Conservation (phyloP, 805 yeast species). For the Ogataea philodendri region DNA sequence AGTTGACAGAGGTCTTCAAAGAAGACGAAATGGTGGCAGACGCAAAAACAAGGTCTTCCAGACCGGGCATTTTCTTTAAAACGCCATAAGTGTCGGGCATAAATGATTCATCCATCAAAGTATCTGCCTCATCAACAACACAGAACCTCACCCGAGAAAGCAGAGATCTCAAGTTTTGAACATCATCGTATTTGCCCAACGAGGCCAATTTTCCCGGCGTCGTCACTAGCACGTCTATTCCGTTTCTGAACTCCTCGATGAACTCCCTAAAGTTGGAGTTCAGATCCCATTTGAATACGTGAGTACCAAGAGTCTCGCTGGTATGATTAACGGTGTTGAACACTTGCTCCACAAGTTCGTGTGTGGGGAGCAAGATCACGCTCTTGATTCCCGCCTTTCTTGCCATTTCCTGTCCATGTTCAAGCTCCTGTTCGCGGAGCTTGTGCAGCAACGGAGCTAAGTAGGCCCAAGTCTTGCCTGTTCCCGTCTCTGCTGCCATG, state of each 20-base stretch:
- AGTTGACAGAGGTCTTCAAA: conserved; percentile 60
- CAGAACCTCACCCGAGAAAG: conserved; percentile 52
- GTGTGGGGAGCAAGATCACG: conserved; percentile 83
- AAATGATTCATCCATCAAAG: conserved; percentile 81
- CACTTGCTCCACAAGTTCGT: conserved; percentile 84
- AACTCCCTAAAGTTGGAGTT: conserved; percentile 54
- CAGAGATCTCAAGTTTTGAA: conserved; percentile 35
- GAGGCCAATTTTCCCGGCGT: conserved; percentile 73
- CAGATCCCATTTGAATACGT: conserved; percentile 60
- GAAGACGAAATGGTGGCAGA: conserved; percentile 88
- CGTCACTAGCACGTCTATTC: conserved; percentile 78
- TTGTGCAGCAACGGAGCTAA: conserved; percentile 71
- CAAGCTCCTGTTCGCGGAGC: conserved; percentile 55
- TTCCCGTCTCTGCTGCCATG: conserved; percentile 94
- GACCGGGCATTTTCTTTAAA: conserved; percentile 46
- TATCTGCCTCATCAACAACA: conserved; percentile 93
- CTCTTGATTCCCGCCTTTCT: conserved; percentile 55
- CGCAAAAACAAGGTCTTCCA: conserved; percentile 68
- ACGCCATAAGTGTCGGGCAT: conserved; percentile 59
- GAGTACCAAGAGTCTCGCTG: conserved; percentile 39
- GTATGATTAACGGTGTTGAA: conserved; percentile 40
- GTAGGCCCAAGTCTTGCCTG: conserved; percentile 95
- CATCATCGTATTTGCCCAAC: conserved; percentile 32
- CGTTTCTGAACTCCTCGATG: conserved; percentile 42
- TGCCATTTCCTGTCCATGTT: conserved; percentile 35